phyloP scores from a whole-genome alignment of 331 rosid species.

The Acacia concinna region DNA sequence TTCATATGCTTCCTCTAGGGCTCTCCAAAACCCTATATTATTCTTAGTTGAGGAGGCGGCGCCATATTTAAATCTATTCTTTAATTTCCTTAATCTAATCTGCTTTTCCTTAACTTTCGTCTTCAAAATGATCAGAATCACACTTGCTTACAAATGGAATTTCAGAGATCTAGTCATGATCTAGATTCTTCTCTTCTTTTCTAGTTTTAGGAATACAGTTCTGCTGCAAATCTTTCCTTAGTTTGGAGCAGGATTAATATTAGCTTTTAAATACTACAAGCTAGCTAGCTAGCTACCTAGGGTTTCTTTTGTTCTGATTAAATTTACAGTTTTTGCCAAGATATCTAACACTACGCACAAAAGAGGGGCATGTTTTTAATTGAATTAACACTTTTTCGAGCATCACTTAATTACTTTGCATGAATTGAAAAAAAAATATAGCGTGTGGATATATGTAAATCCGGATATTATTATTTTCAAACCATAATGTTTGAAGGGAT shows the following conservation, averaged over 20 bases:
- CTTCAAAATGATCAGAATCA: slow-evolving; percentile 9
- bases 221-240: slow-evolving; percentile 27
- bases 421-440: background rate
- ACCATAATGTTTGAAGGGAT: background rate
- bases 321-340: background rate
- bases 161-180: slow-evolving; percentile 7
- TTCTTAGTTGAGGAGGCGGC: slow-evolving; percentile 46
- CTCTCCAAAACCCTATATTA: slow-evolving; percentile 36
- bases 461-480: background rate
- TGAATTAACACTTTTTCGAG: background rate
- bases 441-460: background rate
- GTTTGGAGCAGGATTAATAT: background rate
- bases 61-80: slow-evolving; percentile 29
- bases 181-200: slow-evolving; percentile 18
- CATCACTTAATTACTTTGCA: background rate
- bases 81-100: background rate
- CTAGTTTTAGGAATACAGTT: slow-evolving; percentile 27
- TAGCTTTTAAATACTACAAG: background rate
- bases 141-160: slow-evolving; percentile 13
- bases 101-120: background rate
- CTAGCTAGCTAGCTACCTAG: too few species aligned
- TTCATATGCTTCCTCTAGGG: slow-evolving; percentile 44
- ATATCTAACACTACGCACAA: background rate
- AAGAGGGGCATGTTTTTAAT: background rate
- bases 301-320: background rate